Evolutionary conservation across 2,329 filamentous ascomycete species (phyloP), one percentile per base, ranked within the genome.

Genomic region (Trichoderma afroharzianum): DNA sequence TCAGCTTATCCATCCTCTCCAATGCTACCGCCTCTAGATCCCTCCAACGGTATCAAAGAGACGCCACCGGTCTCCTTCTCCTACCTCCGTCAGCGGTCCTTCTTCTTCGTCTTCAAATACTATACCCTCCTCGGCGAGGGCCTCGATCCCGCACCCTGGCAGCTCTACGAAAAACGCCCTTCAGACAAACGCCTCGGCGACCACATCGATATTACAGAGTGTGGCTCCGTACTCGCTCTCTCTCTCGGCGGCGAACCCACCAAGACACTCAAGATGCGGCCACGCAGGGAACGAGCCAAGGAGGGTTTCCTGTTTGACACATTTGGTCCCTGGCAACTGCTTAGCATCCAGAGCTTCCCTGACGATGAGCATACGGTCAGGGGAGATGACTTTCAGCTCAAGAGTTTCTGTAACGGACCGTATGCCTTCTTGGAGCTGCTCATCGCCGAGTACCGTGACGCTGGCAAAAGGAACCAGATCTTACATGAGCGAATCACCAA

Each of bases 71-170:
- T 63, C 61, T 32, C 74, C 50, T 62, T 69, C 57, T 67, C 78
- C 82, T 76, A 80, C 5, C 80, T 86, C 8, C 85, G 84, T 14
- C 88, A 88, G 74, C 82, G 86, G 7, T 87, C 85, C 8, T 90
- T 90, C 77, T 85, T 90, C 74, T 90, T 91, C 76, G 87, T 84
- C 55, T 90, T 91, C 77, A 90, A 91, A 74, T 91, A 90, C 76
- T 90, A 89, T 76, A 91, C 88, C 6, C 83, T 90, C 7, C 84
- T 91, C 14, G 86, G 85, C 2, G 83, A 87, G 5, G 85, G 84
- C 4, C 84, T 88, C 53, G 82, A 83, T 36, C 88, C 89, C 0
- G 87, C 88, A 75, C 82, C 86, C 6, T 91, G 88, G 88, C 89
- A 91, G 76, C 80, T 83, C 24, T 85, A 85, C 47, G 88, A 90